A percentile compares a stretch with the other conserved stretches of the same genome.
Evolutionary conservation across 208 protist genomes (phyloP).

Genomic region (Zelonia costaricensis): DNA sequence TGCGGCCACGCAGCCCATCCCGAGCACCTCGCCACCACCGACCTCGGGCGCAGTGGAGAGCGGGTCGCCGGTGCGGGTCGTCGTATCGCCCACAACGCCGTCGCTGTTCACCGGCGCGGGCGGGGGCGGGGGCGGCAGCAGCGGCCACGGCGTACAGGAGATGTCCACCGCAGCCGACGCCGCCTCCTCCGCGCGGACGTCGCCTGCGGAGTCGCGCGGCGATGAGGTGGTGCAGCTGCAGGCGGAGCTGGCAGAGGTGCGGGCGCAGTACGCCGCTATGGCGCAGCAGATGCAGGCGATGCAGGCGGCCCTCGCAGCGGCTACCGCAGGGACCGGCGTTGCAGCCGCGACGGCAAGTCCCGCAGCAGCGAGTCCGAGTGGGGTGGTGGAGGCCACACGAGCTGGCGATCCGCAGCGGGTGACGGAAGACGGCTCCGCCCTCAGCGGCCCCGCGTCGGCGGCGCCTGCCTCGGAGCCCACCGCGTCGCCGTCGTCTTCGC

Average conservation of each 20-base stretch:
- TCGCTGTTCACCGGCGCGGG: not conserved
- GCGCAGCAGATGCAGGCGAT: slow-evolving; percentile 17
- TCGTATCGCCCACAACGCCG: not conserved
- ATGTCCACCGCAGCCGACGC: not conserved
- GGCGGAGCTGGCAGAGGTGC: slow-evolving; percentile 20
- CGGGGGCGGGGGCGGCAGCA: not conserved
- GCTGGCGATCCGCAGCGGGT: too few relatives aligned
- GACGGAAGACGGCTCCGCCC: too few relatives aligned
- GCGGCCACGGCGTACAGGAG: too few relatives aligned
- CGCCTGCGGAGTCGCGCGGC: not conserved
- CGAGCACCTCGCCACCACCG: too few relatives aligned
- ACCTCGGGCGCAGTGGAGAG: too few relatives aligned
- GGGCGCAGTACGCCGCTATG: slow-evolving; percentile 15
- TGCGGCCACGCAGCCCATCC: not conserved
- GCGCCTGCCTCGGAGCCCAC: not conserved
- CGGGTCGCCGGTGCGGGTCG: not conserved
- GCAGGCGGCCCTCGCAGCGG: not conserved
- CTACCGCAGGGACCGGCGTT: not conserved
- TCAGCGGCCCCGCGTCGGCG: not conserved
- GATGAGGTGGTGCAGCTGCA: slow-evolving; percentile 24
- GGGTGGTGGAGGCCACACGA: not conserved
- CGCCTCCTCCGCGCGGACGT: not conserved
- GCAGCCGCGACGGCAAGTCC: not conserved
- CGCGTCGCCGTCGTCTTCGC: not conserved
- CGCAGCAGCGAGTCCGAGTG: not conserved